Conservation (phyloP, 805 yeast genomes). For the Saturnispora sanitii region DNA sequence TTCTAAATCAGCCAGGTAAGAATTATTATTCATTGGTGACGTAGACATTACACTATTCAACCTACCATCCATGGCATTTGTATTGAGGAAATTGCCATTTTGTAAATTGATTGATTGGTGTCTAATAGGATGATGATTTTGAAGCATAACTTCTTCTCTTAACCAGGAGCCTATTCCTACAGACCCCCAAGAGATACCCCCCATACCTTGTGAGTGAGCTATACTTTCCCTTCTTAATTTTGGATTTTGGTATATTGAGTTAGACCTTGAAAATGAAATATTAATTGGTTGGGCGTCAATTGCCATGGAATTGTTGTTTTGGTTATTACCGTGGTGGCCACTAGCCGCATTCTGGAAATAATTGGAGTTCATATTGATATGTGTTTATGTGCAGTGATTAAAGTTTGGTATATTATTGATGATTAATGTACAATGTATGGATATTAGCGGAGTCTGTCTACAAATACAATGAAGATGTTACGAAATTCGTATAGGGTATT, state of each 20-base stretch:
- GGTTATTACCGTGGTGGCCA: slow-evolving; percentile 11
- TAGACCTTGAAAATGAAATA: slow-evolving; percentile 28
- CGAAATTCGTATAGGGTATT: not conserved
- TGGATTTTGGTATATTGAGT: slow-evolving; percentile 32
- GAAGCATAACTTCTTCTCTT: slow-evolving; percentile 79
- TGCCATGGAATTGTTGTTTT: slow-evolving; percentile 12
- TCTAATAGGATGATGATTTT: slow-evolving; percentile 9
- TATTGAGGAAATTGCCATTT: slow-evolving; percentile 14
- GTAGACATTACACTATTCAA: slow-evolving; percentile 28
- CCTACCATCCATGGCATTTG: slow-evolving; percentile 20
- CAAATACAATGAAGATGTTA: not conserved
- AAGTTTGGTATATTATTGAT: not conserved
- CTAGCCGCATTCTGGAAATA: slow-evolving; percentile 2
- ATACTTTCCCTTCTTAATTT: slow-evolving; percentile 77
- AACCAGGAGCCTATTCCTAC: slow-evolving; percentile 93
- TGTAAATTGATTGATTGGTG: slow-evolving; percentile 14
- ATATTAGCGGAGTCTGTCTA: not conserved
- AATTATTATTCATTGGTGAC: slow-evolving; percentile 57
- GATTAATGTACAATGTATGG: not conserved
- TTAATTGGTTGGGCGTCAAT: slow-evolving; percentile 28
- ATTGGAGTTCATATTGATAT: slow-evolving; percentile 3
- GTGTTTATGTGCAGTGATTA: not conserved
- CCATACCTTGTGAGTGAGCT: slow-evolving; percentile 96
- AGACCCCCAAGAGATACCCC: slow-evolving; percentile 97
- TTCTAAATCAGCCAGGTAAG: slow-evolving; percentile 86